phyloP scores from a whole-genome alignment of 768 basidiomycete species.

The Paxillus ammoniavirescens region DNA sequence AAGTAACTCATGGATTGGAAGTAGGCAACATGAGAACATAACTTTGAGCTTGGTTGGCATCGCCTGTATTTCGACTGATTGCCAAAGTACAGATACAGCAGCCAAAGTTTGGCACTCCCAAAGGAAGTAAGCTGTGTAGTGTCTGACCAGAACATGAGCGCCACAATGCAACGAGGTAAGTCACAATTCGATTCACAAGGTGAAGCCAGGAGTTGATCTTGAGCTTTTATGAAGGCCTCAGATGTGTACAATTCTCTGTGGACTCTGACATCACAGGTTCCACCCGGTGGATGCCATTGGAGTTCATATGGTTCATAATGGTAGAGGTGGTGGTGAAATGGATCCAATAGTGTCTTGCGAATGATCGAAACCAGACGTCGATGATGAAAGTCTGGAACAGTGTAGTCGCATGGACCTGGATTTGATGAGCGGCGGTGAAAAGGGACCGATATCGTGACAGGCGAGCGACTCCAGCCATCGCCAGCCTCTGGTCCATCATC shows the following conservation, averaged over 20 bases:
- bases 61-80: slow-evolving; percentile 22
- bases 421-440: not conserved
- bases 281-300: not conserved
- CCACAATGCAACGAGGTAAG: too few relatives aligned
- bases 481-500: not conserved
- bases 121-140: too few relatives aligned
- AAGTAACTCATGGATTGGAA: slow-evolving; percentile 3
- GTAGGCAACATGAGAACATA: too few relatives aligned
- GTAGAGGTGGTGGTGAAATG: slow-evolving; percentile 7
- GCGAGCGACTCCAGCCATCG: slow-evolving; percentile 13
- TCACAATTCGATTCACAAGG: too few relatives aligned
- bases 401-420: too few relatives aligned
- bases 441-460: slow-evolving; percentile 5
- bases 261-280: not conserved
- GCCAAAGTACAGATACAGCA: slow-evolving; percentile 21
- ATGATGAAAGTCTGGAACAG: slow-evolving; percentile 9
- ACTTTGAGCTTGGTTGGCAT: slow-evolving; percentile 9
- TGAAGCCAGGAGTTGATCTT: too few relatives aligned
- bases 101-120: too few relatives aligned
- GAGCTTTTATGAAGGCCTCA: too few relatives aligned
- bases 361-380: slow-evolving; percentile 14
- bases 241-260: slow-evolving; percentile 19
- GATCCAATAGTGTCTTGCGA: slow-evolving; percentile 7
- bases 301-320: slow-evolving; percentile 6
- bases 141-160: too few relatives aligned